phyloP scores from a whole-genome alignment of 192 early-diverging fungal genomes.

The Podila epicladia region DNA sequence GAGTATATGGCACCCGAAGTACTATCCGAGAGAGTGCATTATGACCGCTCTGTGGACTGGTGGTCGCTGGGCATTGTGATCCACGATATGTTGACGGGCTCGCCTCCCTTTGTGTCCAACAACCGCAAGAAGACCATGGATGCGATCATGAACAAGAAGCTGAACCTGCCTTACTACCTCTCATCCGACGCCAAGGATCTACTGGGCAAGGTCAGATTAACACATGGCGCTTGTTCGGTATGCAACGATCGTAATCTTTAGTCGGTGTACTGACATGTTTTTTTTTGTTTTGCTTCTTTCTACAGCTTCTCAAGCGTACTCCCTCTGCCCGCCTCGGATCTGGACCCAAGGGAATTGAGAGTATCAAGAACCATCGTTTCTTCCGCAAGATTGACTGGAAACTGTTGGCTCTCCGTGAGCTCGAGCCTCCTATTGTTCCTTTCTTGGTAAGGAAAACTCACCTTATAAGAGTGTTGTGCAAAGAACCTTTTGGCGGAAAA shows the following conservation, averaged over 20 bases:
- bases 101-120: constrained; percentile 81
- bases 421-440: constrained; percentile 78
- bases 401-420: constrained; percentile 56
- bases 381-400: constrained; percentile 83
- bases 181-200: constrained; percentile 84
- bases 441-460: constrained; percentile 51
- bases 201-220: constrained; percentile 61
- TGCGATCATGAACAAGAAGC: constrained; percentile 84
- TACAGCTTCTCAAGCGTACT: constrained; percentile 60
- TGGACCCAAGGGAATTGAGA: constrained; percentile 59
- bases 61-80: constrained; percentile 93
- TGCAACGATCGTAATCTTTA: not conserved
- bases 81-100: constrained; percentile 92
- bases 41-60: constrained; percentile 87
- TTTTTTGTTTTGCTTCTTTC: constrained; percentile 17
- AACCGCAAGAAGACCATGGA: constrained; percentile 88
- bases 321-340: constrained; percentile 59
- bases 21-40: constrained; percentile 64
- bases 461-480: too few species aligned
- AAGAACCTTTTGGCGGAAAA: too few species aligned
- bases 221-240: not conserved
- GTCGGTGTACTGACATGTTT: not conserved
- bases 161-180: constrained; percentile 82
- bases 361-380: constrained; percentile 74
- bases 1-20: constrained; percentile 85